A percentile compares a stretch with the other conserved stretches of the same genome.
Evolutionary conservation across 2,329 filamentous ascomycete species (phyloP).

Genomic region (Xylaria sp.): DNA sequence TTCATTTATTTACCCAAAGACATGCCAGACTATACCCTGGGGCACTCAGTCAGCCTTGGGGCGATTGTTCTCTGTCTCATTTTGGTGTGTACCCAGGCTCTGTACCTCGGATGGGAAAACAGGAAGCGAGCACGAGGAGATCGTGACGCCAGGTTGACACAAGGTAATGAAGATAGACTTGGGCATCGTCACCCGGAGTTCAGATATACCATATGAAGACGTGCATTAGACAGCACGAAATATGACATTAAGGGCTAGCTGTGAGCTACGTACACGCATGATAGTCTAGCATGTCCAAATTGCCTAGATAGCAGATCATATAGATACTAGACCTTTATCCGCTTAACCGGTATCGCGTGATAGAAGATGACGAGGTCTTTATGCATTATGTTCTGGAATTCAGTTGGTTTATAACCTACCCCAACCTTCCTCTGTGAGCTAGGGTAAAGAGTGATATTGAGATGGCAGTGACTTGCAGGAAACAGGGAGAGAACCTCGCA

Average conservation of each 20-base stretch:
- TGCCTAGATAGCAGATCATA: background rate
- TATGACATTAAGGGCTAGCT: background rate
- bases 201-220: conserved; percentile 32
- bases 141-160: conserved; percentile 24
- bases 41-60: conserved; percentile 50
- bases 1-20: conserved; percentile 60
- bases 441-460: background rate
- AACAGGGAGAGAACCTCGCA: background rate
- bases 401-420: background rate
- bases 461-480: background rate
- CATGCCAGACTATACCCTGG: conserved; percentile 52
- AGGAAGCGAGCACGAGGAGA: conserved; percentile 28
- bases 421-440: background rate
- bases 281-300: background rate
- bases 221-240: background rate
- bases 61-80: conserved; percentile 32
- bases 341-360: background rate
- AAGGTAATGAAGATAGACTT: conserved; percentile 26
- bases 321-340: background rate
- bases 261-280: background rate
- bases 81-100: conserved; percentile 29
- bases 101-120: conserved; percentile 35
- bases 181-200: conserved; percentile 36
- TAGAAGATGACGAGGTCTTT: background rate
- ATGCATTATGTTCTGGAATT: background rate